Evolutionary conservation across 805 yeast genomes (phyloP).

Genomic region (Candida chilensis): DNA sequence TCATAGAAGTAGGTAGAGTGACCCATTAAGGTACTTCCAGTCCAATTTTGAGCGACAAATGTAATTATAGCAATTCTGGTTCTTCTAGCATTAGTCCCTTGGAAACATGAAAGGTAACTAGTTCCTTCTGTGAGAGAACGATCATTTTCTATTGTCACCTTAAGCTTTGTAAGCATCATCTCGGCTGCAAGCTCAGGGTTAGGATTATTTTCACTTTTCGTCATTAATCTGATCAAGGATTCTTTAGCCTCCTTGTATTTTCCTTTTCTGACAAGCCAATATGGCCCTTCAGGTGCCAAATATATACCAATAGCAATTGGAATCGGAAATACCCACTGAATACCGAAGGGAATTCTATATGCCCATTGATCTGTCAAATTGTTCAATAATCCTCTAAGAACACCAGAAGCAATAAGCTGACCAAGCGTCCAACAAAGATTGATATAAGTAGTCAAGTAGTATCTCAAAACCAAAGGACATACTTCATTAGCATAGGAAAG

Average conservation of each 20-base stretch:
- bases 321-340: conserved; percentile 55
- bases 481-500: conserved; percentile 52
- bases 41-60: conserved; percentile 35
- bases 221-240: conserved; percentile 23
- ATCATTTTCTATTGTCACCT: conserved; percentile 35
- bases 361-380: conserved; percentile 29
- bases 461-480: conserved; percentile 42
- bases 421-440: conserved; percentile 50
- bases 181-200: conserved; percentile 24
- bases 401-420: conserved; percentile 45
- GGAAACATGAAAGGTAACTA: no score
- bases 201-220: conserved; percentile 19
- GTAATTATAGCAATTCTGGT: conserved; percentile 37
- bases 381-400: conserved; percentile 32
- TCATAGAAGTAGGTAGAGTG: conserved; percentile 40
- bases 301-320: conserved; percentile 31
- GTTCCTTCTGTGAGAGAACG: no score
- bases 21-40: conserved; percentile 37
- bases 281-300: conserved; percentile 51
- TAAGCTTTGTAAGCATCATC: conserved; percentile 34
- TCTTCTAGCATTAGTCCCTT: conserved; percentile 35
- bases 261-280: conserved; percentile 41
- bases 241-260: conserved; percentile 30
- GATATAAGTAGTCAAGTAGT: conserved; percentile 37
- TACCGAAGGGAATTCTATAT: conserved; percentile 45